phyloP scores from a whole-genome alignment of 139 green algal genomes.

The Tetraselmis chui region DNA sequence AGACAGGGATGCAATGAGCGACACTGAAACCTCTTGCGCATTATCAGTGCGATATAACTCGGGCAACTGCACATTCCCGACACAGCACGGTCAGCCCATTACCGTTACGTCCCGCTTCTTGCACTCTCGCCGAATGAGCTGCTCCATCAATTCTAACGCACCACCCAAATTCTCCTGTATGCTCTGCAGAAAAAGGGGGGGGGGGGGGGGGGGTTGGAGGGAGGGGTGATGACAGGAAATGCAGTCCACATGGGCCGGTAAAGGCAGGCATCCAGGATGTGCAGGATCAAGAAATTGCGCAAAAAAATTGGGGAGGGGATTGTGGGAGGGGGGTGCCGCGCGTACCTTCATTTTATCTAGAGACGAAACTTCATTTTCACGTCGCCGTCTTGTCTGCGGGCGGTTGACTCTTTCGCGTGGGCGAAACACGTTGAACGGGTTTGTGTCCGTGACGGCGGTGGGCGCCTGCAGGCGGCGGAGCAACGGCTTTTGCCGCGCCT shows the following conservation, averaged over 20 bases:
- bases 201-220: no score
- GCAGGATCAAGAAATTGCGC: no score
- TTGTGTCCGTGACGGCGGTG: constrained; percentile 72
- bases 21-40: no score
- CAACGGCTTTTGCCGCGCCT: constrained; percentile 66
- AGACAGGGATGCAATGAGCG: no score
- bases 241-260: no score
- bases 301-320: neutral
- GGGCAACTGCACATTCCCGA: no score
- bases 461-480: constrained; percentile 75
- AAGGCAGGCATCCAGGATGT: no score
- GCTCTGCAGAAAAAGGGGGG: constrained; percentile 35
- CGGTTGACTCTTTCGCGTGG: constrained; percentile 79
- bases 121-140: constrained; percentile 56
- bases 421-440: constrained; percentile 94
- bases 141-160: constrained; percentile 49
- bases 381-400: constrained; percentile 77
- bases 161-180: constrained; percentile 59
- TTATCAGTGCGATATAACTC: no score
- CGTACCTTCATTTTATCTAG: constrained; percentile 51
- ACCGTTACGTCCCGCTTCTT: constrained; percentile 66
- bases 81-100: neutral
- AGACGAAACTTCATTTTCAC: constrained; percentile 70
- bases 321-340: neutral
- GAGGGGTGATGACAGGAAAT: no score